A percentile compares a stretch with the other conserved stretches of the same genome.
phyloP scores from a whole-genome alignment of 768 basidiomycete species.

The Tephrocybe sp. region DNA sequence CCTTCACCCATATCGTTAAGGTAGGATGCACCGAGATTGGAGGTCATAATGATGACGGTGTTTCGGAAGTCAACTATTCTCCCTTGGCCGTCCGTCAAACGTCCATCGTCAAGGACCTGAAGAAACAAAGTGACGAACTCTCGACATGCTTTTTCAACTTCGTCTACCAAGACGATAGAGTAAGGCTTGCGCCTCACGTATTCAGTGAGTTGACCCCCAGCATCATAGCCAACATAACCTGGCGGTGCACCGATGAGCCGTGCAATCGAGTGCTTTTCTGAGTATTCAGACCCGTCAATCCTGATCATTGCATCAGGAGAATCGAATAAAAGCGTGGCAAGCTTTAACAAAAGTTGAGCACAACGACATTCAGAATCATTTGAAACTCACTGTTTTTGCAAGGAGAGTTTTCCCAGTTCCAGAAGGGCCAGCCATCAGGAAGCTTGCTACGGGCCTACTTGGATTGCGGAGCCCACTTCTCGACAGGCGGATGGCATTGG shows the following conservation, averaged over 20 bases:
- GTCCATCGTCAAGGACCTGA: constrained; percentile 90
- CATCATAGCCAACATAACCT: constrained; percentile 90
- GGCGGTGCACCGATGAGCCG: constrained; percentile 62
- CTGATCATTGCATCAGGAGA: constrained; percentile 90
- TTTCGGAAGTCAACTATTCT: constrained; percentile 85
- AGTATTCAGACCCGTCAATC: constrained; percentile 92
- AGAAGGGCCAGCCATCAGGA: constrained; percentile 89
- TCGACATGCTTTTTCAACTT: constrained; percentile 88
- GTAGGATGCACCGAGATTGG: constrained; percentile 81
- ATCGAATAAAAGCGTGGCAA: constrained; percentile 88
- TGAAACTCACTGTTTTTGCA: constrained; percentile 73
- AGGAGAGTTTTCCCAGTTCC: constrained; percentile 91
- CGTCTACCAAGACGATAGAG: constrained; percentile 80
- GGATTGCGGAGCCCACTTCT: constrained; percentile 92
- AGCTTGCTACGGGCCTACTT: constrained; percentile 85
- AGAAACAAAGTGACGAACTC: constrained; percentile 52
- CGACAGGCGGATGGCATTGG: constrained; percentile 90
- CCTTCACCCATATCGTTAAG: constrained; percentile 76
- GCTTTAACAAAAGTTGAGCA: constrained; percentile 37
- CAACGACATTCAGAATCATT: background rate
- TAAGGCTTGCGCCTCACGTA: constrained; percentile 92
- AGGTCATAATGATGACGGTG: constrained; percentile 93
- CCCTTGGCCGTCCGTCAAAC: constrained; percentile 92
- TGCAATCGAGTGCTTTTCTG: constrained; percentile 62
- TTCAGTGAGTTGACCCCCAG: constrained; percentile 89